Percentiles rank a stretch among this genome's conserved stretches.
Evolutionary conservation across 257 asterid genomes (phyloP).

Genomic region (Phtheirospermum japonicum): DNA sequence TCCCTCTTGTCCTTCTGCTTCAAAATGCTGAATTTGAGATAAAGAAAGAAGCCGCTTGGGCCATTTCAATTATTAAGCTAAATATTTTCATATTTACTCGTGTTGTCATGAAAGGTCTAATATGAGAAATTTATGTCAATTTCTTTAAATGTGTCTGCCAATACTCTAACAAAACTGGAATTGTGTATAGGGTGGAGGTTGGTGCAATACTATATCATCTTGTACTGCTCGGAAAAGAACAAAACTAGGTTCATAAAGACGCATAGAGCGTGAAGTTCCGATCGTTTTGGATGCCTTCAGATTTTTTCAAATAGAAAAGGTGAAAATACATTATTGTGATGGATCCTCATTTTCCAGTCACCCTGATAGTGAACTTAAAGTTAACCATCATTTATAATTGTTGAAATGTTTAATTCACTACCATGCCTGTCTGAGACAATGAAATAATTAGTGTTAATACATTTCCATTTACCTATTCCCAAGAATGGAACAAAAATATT

Average conservation of each 20-base stretch:
- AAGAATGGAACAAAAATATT: slow-evolving; percentile 72
- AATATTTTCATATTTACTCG: too few species aligned
- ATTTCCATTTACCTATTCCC: slow-evolving; percentile 26
- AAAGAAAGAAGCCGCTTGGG: too few species aligned
- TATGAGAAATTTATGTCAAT: not conserved
- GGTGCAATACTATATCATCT: slow-evolving; percentile 60
- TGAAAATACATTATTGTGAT: slow-evolving; percentile 84
- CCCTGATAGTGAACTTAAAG: slow-evolving; percentile 66
- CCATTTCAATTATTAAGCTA: too few species aligned
- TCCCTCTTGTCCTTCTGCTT: too few species aligned
- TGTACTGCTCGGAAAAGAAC: slow-evolving; percentile 60
- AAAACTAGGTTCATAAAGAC: slow-evolving; percentile 68
- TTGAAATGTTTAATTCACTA: slow-evolving; percentile 22
- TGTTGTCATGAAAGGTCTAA: too few species aligned
- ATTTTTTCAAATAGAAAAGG: slow-evolving; percentile 92
- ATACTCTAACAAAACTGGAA: not conserved
- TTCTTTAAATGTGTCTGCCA: not conserved
- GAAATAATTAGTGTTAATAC: slow-evolving; percentile 28
- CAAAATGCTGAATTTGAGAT: too few species aligned
- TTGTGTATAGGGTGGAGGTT: slow-evolving; percentile 79
- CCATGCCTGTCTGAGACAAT: slow-evolving; percentile 16
- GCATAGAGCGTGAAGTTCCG: slow-evolving; percentile 62
- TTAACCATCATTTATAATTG: slow-evolving; percentile 37
- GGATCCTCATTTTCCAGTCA: slow-evolving; percentile 90
- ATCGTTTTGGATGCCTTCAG: slow-evolving; percentile 40